Evolutionary conservation across 768 basidiomycete genomes (phyloP).

Genomic region (Leccinum incarnatum): DNA sequence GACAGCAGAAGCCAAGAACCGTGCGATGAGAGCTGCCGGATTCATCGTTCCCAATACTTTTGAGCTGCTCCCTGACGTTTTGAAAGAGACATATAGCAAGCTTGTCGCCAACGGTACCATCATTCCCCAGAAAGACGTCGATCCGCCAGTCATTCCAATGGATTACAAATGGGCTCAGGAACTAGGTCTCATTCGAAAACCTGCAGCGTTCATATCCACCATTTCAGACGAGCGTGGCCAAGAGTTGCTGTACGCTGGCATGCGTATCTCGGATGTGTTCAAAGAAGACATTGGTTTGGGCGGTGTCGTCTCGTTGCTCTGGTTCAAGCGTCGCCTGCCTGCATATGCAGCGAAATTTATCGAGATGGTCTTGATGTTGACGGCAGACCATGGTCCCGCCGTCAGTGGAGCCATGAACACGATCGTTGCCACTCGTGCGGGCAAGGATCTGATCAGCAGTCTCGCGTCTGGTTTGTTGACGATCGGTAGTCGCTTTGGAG

Average conservation of each 20-base stretch:
- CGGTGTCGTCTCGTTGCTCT: slow-evolving; percentile 92
- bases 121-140: slow-evolving; percentile 69
- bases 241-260: slow-evolving; percentile 96
- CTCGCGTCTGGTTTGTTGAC: slow-evolving; percentile 95
- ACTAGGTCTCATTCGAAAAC: slow-evolving; percentile 97
- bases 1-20: slow-evolving; percentile 98
- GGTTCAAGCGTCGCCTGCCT: slow-evolving; percentile 96
- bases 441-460: slow-evolving; percentile 97
- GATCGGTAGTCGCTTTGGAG: slow-evolving; percentile 97
- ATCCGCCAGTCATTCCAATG: slow-evolving; percentile 98
- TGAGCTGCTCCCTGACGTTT: slow-evolving; percentile 86
- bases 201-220: slow-evolving; percentile 97
- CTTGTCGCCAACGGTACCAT: slow-evolving; percentile 73
- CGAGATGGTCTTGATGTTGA: slow-evolving; percentile 99
- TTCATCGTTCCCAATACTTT: slow-evolving; percentile 98
- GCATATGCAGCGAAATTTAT: slow-evolving; percentile 97
- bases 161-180: slow-evolving; percentile 99
- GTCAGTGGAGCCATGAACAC: slow-evolving; percentile 99
- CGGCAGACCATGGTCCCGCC: slow-evolving; percentile 96
- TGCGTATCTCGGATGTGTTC: slow-evolving; percentile 99
- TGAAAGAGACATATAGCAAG: slow-evolving; percentile 80
- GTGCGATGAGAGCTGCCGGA: slow-evolving; percentile 89
- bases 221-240: slow-evolving; percentile 99
- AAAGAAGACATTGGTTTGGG: slow-evolving; percentile 96
- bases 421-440: slow-evolving; percentile 98